A percentile compares a stretch with the other conserved stretches of the same genome.
phyloP scores from a whole-genome alignment of 495 filamentous ascomycete species.

The Cercophora sp. region DNA sequence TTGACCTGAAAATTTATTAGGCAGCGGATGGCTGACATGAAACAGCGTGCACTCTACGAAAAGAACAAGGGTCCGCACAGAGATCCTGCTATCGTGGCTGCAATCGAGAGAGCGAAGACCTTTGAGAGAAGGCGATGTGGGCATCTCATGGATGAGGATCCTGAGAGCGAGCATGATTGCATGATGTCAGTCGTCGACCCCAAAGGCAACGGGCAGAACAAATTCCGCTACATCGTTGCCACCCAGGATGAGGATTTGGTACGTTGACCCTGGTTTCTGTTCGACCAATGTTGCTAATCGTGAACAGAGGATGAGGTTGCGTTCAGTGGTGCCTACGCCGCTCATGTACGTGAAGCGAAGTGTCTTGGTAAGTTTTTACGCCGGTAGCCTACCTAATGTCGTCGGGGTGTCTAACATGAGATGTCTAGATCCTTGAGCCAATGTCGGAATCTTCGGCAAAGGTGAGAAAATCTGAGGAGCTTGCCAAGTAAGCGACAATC shows the following conservation, averaged over 20 bases:
- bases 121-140: conserved; percentile 85
- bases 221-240: conserved; percentile 85
- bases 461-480: conserved; percentile 64
- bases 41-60: conserved; percentile 61
- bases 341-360: conserved; percentile 78
- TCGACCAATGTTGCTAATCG: neutral
- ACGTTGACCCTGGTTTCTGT: neutral
- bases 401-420: too few species aligned
- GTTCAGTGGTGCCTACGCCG: conserved; percentile 33
- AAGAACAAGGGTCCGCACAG: conserved; percentile 46
- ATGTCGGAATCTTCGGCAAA: conserved; percentile 64
- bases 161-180: conserved; percentile 74
- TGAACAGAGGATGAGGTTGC: conserved; percentile 23
- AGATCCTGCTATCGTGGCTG: conserved; percentile 52
- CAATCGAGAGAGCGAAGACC: conserved; percentile 65
- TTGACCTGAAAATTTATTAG: neutral
- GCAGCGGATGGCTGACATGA: conserved; percentile 41
- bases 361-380: conserved; percentile 65
- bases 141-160: conserved; percentile 75
- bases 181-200: conserved; percentile 74
- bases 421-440: conserved; percentile 66
- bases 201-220: conserved; percentile 66
- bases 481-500: conserved; percentile 61
- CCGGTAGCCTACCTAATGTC: too few species aligned
- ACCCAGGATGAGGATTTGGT: conserved; percentile 54